A percentile compares a stretch with the other conserved stretches of the same genome.
Evolutionary conservation across 768 basidiomycete genomes (phyloP).

Genomic region (Gelatoporia subvermispora): DNA sequence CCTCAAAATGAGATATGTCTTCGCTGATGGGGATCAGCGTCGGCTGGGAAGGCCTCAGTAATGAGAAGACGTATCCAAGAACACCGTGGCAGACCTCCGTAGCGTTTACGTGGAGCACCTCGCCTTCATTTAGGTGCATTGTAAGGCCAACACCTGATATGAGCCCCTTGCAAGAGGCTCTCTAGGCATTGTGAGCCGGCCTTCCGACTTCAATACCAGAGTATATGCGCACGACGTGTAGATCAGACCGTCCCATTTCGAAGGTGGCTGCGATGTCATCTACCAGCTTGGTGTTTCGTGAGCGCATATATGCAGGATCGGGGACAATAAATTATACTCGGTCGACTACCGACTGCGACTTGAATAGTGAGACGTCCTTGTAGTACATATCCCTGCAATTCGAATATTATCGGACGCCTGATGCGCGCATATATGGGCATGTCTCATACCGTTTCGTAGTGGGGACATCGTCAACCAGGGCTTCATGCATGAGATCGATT

Average conservation of each 20-base stretch:
- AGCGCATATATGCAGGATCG: neutral
- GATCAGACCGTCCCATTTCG: constrained; percentile 61
- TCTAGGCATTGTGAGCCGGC: constrained; percentile 40
- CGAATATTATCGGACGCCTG: no score
- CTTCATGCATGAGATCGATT: constrained; percentile 66
- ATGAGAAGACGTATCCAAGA: neutral
- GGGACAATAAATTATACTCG: constrained; percentile 37
- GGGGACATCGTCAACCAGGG: constrained; percentile 47
- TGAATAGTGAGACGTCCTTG: constrained; percentile 76
- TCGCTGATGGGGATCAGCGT: constrained; percentile 75
- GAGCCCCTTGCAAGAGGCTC: constrained; percentile 87
- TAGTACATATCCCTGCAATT: constrained; percentile 78
- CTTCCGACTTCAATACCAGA: neutral
- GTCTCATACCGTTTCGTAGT: constrained; percentile 16
- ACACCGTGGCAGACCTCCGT: constrained; percentile 46
- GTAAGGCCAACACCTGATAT: constrained; percentile 63
- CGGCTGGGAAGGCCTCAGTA: constrained; percentile 38
- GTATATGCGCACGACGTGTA: constrained; percentile 62
- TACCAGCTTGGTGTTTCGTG: constrained; percentile 52
- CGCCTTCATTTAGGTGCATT: constrained; percentile 55
- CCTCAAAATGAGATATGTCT: constrained; percentile 58
- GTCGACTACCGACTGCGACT: constrained; percentile 74
- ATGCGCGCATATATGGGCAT: neutral
- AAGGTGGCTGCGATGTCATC: constrained; percentile 89
- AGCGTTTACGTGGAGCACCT: constrained; percentile 44